phyloP scores from a whole-genome alignment of 345 rosid species.

The Pugionium cornutum region DNA sequence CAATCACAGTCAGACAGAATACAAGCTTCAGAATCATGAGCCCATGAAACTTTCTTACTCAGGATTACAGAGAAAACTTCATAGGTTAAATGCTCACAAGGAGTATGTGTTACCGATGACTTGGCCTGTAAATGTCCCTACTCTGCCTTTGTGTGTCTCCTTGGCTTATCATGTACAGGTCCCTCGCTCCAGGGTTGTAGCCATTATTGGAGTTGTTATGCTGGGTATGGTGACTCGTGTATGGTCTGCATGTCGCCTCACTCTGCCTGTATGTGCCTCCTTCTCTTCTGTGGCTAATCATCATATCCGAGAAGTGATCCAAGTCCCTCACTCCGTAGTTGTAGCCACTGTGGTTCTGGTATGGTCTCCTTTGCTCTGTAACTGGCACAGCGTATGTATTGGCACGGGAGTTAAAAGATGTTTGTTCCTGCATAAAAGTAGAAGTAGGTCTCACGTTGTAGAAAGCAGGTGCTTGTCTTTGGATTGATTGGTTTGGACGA shows the following conservation, averaged over 20 bases:
- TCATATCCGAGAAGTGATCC: constrained; percentile 34
- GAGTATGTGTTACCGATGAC: constrained; percentile 27
- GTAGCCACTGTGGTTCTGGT: constrained; percentile 47
- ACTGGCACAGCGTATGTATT: constrained; percentile 25
- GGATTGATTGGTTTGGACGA: constrained; percentile 28
- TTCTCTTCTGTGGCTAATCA: constrained; percentile 24
- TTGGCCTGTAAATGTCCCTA: constrained; percentile 21
- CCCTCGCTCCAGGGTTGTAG: constrained; percentile 30
- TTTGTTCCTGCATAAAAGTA: constrained; percentile 35
- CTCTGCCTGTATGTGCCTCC: constrained; percentile 28
- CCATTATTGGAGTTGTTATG: constrained; percentile 19
- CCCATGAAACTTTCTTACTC: no score
- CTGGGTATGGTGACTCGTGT: constrained; percentile 26
- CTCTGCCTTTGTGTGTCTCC: constrained; percentile 26
- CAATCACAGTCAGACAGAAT: no score
- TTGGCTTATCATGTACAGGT: constrained; percentile 9
- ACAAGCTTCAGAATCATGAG: no score
- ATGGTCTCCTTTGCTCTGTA: constrained; percentile 31
- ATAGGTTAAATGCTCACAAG: background rate
- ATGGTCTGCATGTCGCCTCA: constrained; percentile 4
- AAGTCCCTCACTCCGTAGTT: constrained; percentile 32
- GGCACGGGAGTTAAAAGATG: constrained; percentile 31
- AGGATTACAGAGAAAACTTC: no score
- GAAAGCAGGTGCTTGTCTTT: constrained; percentile 27
- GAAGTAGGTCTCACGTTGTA: constrained; percentile 40